Base-by-base conservation (phyloP, 2,329 filamentous ascomycete species). In the Epichloe typhina region DNA sequence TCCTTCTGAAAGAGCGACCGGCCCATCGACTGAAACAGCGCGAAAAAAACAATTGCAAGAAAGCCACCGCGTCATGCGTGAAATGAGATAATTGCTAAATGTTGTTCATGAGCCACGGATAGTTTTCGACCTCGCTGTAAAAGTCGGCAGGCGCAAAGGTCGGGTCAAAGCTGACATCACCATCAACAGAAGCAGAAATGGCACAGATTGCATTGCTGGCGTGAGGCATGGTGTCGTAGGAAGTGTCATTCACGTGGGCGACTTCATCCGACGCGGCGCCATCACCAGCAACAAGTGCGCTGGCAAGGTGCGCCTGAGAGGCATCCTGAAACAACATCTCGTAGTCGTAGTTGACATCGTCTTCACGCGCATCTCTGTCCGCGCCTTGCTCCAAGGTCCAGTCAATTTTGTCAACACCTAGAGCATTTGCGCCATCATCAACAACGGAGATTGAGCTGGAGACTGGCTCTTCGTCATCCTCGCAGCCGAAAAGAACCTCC, bases 401-500 rank as follows among this genome's bases (percentile, higher is more conserved):
- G 15, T 47, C n/a, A 17, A 19, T n/a, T 11, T 53, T 42, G 5
- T 40, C 48, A 8, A 31, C n/a, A 15, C 36, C 23, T 13, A 46
- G 42, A 8, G 33, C 7, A 9, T 35, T 58, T 1, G 62, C 58
- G 4, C 64, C 62, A 5, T 65, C 64, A 4, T 56, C 59, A 21
- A 60, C 61, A 21, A 60, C 61, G 7, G 66, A 7, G 9, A 13
- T 11, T 17, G 37, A n/a, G 23, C 35, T 21, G 9, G n/a, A n/a
- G 13, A 15, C 11, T n/a, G 46, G 4, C 38, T 17, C 23, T 12
- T 64, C 67, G 15, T 66, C 65, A n/a, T 70, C 67, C 21, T 66
- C 68, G 39, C 66, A 64, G 52, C 63, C 60, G 53, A 73, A 74
- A 38, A 64, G 65, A 11, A 50, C 36, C 21, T 48, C 74, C 17